Conservation (phyloP, 106 monocot species). For the Cymbidium sinense region DNA sequence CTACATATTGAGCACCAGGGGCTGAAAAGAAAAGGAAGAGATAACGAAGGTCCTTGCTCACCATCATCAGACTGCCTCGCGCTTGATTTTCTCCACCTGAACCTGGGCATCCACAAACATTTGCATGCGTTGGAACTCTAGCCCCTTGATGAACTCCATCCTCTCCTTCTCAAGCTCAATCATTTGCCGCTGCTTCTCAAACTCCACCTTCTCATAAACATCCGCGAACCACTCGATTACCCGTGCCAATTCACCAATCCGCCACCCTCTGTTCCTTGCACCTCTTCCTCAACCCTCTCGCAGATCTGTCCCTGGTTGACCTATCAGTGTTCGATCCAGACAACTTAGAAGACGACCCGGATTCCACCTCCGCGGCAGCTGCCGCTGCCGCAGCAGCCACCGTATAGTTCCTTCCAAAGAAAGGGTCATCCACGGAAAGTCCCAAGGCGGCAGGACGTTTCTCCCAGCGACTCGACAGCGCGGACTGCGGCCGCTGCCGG, state of each 20-base stretch:
- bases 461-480: conserved; percentile 1
- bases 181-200: conserved; percentile 65
- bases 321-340: conserved; percentile 20
- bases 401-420: conserved; percentile 15
- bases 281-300: conserved; percentile 13
- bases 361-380: conserved; percentile 28
- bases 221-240: conserved; percentile 59
- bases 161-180: conserved; percentile 89
- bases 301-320: conserved; percentile 10
- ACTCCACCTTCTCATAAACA: conserved; percentile 84
- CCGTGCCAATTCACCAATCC: conserved; percentile 56
- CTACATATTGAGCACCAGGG: neutral
- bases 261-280: conserved; percentile 26
- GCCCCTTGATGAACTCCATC: conserved; percentile 84
- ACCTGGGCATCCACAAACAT: conserved; percentile 68
- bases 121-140: conserved; percentile 89
- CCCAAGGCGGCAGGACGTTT: neutral
- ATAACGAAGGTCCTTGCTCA: neutral
- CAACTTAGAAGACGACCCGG: conserved; percentile 22
- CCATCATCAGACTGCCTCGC: conserved; percentile 20
- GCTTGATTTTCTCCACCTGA: conserved; percentile 52
- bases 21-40: neutral
- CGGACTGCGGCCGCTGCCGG: conserved; percentile 7
- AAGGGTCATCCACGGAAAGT: conserved; percentile 6
- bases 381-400: conserved; percentile 30